Evolutionary conservation across 2,329 filamentous ascomycete genomes (phyloP), one percentile per base, ranked within the genome.

Genomic region (Sporothrix dimorphospora): DNA sequence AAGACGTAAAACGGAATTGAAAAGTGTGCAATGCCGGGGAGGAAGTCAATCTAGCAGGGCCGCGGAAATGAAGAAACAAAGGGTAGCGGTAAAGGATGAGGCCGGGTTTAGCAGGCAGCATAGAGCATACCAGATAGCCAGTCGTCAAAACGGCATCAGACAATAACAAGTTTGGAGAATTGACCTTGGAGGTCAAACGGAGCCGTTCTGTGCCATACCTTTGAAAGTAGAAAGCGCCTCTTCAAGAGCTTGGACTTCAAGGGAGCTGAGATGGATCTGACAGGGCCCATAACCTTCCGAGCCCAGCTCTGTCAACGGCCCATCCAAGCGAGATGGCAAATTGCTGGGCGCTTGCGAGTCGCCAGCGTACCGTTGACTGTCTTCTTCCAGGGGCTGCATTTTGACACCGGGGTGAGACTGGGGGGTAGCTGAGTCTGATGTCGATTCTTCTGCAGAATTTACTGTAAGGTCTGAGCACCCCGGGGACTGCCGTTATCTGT

Each of bases 191-290:
- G 34, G 19, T 47, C 14, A n/a, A 11, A 47, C 21, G 34, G 14
- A n/a, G 3, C 14, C 40, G 12, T 12, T 42, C 19, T 47, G 14
- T 27, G 21, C 51, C 66, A 76, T 53, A 76, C 78, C 71, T 49
- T 80, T 78, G 73, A 80, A 80, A 12, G 57, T 69, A 12, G 71
- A 71, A 1, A 81, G 75, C 45, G 76, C 77, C 7, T 74, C 71
- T 38, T 80, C 73, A 61, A 78, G 65, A 45, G 78, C 75, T 0
- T 55, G 45, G 27, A 76, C 45, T 40, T 78, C 76, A 0, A 42
- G 12, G 7, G 71, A 34, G 34, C 73, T 66, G n/a, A 79, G 72
- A 27, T 69, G 42, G 16, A 78, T 40, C 8, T 61, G 51, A 27
- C 21, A 55, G 14, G 71, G 68, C 6, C 55, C 65, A 4, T 71